Evolutionary conservation across 371 early-diverging fungal species (phyloP), one percentile per base, ranked within the genome.

Genomic region (Mucor racemosus): DNA sequence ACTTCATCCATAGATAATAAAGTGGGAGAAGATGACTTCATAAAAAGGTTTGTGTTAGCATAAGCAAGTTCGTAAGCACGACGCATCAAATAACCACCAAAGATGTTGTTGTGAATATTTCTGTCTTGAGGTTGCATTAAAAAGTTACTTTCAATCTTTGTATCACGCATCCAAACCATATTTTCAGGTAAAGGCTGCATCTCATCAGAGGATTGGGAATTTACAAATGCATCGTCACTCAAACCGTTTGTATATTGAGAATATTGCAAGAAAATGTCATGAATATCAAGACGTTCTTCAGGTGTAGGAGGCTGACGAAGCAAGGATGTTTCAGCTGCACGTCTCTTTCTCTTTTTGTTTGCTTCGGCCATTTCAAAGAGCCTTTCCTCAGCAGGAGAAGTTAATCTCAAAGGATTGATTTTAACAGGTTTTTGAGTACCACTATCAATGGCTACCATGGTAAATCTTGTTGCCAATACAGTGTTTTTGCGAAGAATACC

Each of bases 41-140:
- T 80, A 57, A 87, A 92, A 7, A 92, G 71, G 0, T 86, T 78
- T 0, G 90, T 91, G 38, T 90, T 90, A 31, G 90, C 79, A 80
- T 84, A 92, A 2, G 93, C 95, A 0, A 98, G 82, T 68, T 94
- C 92, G 66, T 86, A 92, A 3, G 93, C 94, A 53, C 91, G 80
- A 39, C 89, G 87, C 92, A 92, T 91, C 41, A 72, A 61, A 58
- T 89, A 91, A 33, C 92, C 93, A 65, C 98, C 98, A 87, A 98
- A 98, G 46, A 97, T 92, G 74, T 90, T 92, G 69, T 92, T 88
- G 73, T 98, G 95, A 39, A 98, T 89, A 67, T 98, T 98, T 46
- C 97, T 90, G 57, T 95, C 92, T 63, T 94, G 94, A 26, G 94
- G 94, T 62, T 88, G 85, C 90, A 91, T 88, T 36, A 94, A 68